A percentile compares a stretch with the other conserved stretches of the same genome.
phyloP scores from a whole-genome alignment of 1,284 basidiomycete genomes.

The Cryptococcus sp. region DNA sequence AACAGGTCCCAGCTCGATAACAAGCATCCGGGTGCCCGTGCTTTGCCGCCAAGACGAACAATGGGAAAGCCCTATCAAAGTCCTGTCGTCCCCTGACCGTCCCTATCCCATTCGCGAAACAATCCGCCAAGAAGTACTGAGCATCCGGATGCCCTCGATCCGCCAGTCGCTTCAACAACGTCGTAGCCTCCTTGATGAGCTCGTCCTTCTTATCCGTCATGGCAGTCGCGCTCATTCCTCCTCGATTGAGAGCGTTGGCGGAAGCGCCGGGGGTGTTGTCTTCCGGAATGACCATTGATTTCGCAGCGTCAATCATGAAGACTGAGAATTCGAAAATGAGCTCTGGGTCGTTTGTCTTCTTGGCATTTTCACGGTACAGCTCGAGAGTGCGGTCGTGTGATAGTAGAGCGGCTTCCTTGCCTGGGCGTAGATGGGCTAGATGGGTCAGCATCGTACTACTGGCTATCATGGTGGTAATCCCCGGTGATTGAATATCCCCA shows the following conservation, averaged over 20 bases:
- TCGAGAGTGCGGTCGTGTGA: slow-evolving; percentile 93
- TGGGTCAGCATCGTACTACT: neutral
- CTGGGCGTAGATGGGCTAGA: slow-evolving; percentile 77
- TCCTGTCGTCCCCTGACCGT: slow-evolving; percentile 84
- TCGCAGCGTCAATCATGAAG: slow-evolving; percentile 96
- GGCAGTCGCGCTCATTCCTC: slow-evolving; percentile 49
- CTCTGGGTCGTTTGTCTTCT: slow-evolving; percentile 97
- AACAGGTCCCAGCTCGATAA: slow-evolving; percentile 94
- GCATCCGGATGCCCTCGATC: slow-evolving; percentile 90
- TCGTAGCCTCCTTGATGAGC: slow-evolving; percentile 76
- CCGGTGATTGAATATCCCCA: no score
- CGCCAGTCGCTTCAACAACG: slow-evolving; percentile 80
- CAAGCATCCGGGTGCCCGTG: slow-evolving; percentile 96
- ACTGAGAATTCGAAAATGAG: slow-evolving; percentile 97
- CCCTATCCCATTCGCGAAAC: slow-evolving; percentile 94
- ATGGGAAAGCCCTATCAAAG: slow-evolving; percentile 92
- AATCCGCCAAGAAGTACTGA: slow-evolving; percentile 96
- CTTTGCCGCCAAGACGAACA: slow-evolving; percentile 94
- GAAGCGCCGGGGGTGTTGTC: slow-evolving; percentile 3
- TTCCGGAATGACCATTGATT: slow-evolving; percentile 54
- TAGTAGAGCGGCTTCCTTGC: slow-evolving; percentile 83
- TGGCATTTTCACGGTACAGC: slow-evolving; percentile 93
- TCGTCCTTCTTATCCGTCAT: slow-evolving; percentile 83
- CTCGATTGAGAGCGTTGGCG: neutral
- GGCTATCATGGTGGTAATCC: neutral